phyloP scores from a whole-genome alignment of 345 rosid genomes.

The Camelina sativa region DNA sequence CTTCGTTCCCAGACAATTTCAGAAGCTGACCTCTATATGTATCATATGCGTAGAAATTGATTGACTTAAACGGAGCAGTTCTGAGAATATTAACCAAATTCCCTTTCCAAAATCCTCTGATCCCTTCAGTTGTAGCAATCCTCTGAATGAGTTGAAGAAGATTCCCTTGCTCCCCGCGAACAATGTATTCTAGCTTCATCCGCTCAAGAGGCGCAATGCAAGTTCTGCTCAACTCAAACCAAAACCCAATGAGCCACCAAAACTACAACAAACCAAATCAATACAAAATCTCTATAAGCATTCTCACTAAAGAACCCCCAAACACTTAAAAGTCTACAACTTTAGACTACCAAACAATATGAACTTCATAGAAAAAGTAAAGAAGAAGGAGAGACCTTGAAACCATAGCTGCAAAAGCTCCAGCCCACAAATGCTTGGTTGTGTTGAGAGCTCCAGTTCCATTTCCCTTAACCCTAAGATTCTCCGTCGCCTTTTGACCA shows the following conservation, averaged over 20 bases:
- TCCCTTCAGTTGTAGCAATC: conserved; percentile 65
- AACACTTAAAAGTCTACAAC: conserved; percentile 23
- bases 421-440: conserved; percentile 79
- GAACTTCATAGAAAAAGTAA: not conserved
- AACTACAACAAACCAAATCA: conserved; percentile 32
- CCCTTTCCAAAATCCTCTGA: conserved; percentile 80
- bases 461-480: conserved; percentile 33
- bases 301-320: not conserved
- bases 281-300: conserved; percentile 3
- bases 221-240: conserved; percentile 59
- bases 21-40: conserved; percentile 73
- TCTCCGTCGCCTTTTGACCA: conserved; percentile 8
- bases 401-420: conserved; percentile 82
- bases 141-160: conserved; percentile 56
- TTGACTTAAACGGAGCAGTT: conserved; percentile 79
- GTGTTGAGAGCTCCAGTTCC: conserved; percentile 47
- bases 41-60: conserved; percentile 77
- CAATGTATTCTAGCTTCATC: conserved; percentile 78
- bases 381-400: conserved; percentile 58
- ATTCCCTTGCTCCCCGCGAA: conserved; percentile 66
- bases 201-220: conserved; percentile 79
- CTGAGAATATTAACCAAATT: conserved; percentile 71
- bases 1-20: conserved; percentile 60
- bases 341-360: not conserved
- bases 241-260: conserved; percentile 42